Evolutionary conservation across 345 rosid genomes (phyloP).

Genomic region (Citrus glauca): DNA sequence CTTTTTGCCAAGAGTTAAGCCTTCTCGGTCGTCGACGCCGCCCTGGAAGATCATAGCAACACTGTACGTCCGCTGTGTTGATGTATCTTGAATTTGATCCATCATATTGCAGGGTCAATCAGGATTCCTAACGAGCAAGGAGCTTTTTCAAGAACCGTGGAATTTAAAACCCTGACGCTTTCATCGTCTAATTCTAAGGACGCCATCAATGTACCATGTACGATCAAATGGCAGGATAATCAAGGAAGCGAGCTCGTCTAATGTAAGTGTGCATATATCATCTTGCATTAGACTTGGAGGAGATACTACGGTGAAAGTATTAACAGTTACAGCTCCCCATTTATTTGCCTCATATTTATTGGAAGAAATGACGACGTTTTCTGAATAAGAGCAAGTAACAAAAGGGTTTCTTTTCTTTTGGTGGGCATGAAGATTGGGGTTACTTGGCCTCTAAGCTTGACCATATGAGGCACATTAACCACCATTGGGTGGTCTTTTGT

Average conservation of each 20-base stretch:
- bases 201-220: constrained; percentile 38
- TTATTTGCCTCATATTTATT: constrained; percentile 8
- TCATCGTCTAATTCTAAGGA: constrained; percentile 28
- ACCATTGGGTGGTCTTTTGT: constrained; percentile 29
- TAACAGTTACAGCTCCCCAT: constrained; percentile 3
- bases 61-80: neutral
- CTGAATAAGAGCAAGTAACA: constrained; percentile 18
- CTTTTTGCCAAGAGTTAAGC: constrained; percentile 38
- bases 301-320: constrained; percentile 28
- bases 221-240: constrained; percentile 58
- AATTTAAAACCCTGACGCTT: constrained; percentile 30
- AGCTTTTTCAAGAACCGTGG: constrained; percentile 39
- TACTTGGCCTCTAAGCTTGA: constrained; percentile 44
- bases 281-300: constrained; percentile 48
- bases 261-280: constrained; percentile 52
- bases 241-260: constrained; percentile 39
- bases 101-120: constrained; percentile 22
- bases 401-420: constrained; percentile 21
- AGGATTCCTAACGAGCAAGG: constrained; percentile 67
- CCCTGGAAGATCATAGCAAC: constrained; percentile 49
- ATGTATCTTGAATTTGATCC: constrained; percentile 1
- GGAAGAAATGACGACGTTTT: constrained; percentile 35
- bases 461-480: constrained; percentile 50
- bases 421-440: constrained; percentile 50
- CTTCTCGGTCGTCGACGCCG: constrained; percentile 63